Percentiles rank a stretch among this genome's conserved stretches.
Evolutionary conservation across 768 basidiomycete species (phyloP).

Genomic region (Tylopilus vinaceipallidus): DNA sequence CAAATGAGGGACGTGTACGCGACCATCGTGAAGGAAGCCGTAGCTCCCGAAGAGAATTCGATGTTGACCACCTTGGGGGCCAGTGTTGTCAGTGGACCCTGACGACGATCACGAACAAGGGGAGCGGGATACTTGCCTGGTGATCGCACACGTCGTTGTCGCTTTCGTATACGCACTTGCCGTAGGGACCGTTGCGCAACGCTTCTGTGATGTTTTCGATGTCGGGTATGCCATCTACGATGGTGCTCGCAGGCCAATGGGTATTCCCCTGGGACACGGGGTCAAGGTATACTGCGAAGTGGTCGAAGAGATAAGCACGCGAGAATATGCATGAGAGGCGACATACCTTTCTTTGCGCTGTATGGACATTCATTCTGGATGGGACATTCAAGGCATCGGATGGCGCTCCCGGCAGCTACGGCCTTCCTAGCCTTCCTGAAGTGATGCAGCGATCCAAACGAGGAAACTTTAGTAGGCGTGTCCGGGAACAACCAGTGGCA

Average conservation of each 20-base stretch:
- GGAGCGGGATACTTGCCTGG: constrained; percentile 42
- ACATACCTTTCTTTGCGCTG: constrained; percentile 80
- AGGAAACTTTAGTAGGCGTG: constrained; percentile 67
- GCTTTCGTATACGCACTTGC: constrained; percentile 81
- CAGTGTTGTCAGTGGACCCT: neutral
- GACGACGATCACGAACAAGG: neutral
- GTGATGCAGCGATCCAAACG: constrained; percentile 83
- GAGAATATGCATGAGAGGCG: neutral
- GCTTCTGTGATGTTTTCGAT: constrained; percentile 82
- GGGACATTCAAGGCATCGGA: constrained; percentile 75
- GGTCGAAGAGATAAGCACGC: neutral
- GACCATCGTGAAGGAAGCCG: constrained; percentile 87
- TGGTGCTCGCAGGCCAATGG: constrained; percentile 62
- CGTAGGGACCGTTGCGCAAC: constrained; percentile 69
- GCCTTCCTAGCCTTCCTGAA: constrained; percentile 78
- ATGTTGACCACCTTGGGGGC: constrained; percentile 72
- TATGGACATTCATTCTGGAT: constrained; percentile 75
- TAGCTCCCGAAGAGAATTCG: constrained; percentile 78
- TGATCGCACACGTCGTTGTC: constrained; percentile 88
- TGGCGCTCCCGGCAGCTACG: constrained; percentile 58
- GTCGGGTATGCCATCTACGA: constrained; percentile 82
- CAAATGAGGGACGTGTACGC: constrained; percentile 80
- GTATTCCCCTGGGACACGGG: constrained; percentile 49
- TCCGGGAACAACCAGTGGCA: constrained; percentile 74
- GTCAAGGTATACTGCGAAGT: constrained; percentile 70